These are phyloP conservation scores for Trichoderma parareesei DNA, from an alignment of 495 filamentous ascomycete genomes.

Conservation along the genomic window DNA sequence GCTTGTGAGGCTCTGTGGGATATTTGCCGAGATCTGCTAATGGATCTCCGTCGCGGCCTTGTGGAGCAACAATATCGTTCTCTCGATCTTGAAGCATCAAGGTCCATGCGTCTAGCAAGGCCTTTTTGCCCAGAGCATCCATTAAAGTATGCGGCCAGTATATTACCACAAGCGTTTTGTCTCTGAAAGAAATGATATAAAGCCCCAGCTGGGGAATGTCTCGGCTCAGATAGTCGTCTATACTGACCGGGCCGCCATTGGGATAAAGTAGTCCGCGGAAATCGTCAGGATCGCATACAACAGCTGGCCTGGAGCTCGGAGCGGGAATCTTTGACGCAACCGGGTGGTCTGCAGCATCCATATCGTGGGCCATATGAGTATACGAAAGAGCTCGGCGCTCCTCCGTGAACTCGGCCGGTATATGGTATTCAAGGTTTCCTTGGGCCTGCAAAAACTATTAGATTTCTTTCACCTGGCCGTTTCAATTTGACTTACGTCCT, in stretches of 20 bases:
- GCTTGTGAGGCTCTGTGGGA: not conserved
- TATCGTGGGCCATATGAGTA: not conserved
- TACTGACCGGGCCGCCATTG: not conserved
- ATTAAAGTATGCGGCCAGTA: not conserved
- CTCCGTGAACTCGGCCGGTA: not conserved
- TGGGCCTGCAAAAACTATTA: not conserved
- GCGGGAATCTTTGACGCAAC: not conserved
- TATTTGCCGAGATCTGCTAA: not conserved
- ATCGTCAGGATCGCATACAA: not conserved
- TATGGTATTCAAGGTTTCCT: not conserved
- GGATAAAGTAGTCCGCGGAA: not conserved
- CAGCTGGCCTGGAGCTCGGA: not conserved
- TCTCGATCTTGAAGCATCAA: not conserved
- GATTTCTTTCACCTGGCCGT: no score
- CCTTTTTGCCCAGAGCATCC: not conserved
- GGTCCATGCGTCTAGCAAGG: not conserved
- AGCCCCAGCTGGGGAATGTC: not conserved
- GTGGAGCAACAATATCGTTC: not conserved
- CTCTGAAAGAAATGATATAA: not conserved
- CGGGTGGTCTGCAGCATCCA: not conserved
- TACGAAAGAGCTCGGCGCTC: not conserved
- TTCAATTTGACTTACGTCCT: not conserved
- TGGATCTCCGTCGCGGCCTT: not conserved
- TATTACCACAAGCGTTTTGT: not conserved
- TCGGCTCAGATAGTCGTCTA: not conserved